These are phyloP conservation scores for Colletotrichum zoysiae DNA, from an alignment of 2,329 filamentous ascomycete species.

Conservation along the genomic window DNA sequence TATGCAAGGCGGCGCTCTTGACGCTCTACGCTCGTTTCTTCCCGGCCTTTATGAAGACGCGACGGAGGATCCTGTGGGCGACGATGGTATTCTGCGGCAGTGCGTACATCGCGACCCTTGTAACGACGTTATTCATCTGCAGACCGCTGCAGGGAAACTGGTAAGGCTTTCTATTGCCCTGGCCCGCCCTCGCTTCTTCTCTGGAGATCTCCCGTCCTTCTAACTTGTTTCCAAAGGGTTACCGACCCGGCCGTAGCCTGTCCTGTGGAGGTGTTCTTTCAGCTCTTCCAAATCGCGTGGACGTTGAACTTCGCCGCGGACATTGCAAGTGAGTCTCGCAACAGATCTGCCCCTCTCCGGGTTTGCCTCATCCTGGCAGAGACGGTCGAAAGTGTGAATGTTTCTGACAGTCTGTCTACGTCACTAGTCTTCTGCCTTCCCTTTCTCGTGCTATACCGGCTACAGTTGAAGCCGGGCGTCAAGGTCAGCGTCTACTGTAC, in stretches of 20 bases:
- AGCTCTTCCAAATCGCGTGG: constrained; percentile 10
- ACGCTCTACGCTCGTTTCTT: constrained; percentile 1
- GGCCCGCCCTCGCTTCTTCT: neutral
- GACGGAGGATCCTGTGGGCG: constrained; percentile 8
- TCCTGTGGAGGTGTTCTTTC: neutral
- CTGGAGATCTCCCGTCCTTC: neutral
- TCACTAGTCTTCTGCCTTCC: constrained; percentile 12
- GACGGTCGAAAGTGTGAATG: neutral
- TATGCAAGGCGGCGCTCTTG: constrained; percentile 15
- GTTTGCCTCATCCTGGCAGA: neutral
- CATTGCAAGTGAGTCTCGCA: neutral
- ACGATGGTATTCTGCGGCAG: neutral
- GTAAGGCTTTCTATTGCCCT: neutral
- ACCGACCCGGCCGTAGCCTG: constrained; percentile 5
- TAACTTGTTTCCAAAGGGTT: constrained; percentile 1
- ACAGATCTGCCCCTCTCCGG: neutral
- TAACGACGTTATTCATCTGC: neutral
- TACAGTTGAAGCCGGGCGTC: neutral
- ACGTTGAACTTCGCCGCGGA: constrained; percentile 13
- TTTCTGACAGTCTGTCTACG: neutral
- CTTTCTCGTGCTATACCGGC: constrained; percentile 2
- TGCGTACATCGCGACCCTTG: neutral
- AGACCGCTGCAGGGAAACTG: constrained; percentile 6
- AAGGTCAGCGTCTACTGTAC: constrained; percentile 9
- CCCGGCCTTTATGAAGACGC: neutral